Evolutionary conservation across 768 basidiomycete species (phyloP).

Genomic region (Hysterangium stoloniferum): DNA sequence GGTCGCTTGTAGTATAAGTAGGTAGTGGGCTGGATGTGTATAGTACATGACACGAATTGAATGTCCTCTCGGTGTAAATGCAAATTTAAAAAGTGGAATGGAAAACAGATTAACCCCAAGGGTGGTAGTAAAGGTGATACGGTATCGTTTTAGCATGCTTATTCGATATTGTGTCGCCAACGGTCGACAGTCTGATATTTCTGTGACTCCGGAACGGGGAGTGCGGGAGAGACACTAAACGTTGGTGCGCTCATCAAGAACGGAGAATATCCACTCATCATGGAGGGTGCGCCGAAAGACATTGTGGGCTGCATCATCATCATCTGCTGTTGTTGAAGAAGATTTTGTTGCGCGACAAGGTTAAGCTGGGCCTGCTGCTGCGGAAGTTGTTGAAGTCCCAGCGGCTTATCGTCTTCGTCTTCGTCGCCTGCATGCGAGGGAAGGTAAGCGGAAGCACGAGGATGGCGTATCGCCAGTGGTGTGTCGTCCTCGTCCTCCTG

Average conservation of each 20-base stretch:
- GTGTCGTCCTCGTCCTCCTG: conserved; percentile 25
- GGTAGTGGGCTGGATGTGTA: background rate
- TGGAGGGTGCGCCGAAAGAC: conserved; percentile 56
- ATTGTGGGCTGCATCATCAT: conserved; percentile 70
- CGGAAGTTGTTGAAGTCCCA: conserved; percentile 67
- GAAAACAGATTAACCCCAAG: background rate
- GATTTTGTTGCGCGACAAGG: conserved; percentile 36
- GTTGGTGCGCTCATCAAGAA: conserved; percentile 31
- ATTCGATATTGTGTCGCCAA: conserved; percentile 68
- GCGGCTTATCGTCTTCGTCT: conserved; percentile 65
- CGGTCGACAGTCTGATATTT: conserved; percentile 70
- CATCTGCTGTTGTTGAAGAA: conserved; percentile 47
- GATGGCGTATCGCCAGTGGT: conserved; percentile 15
- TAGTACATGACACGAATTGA: background rate
- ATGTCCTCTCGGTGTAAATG: conserved; percentile 8
- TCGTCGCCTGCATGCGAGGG: conserved; percentile 35
- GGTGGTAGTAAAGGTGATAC: background rate
- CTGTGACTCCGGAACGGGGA: conserved; percentile 52
- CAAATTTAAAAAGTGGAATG: background rate
- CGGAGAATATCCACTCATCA: conserved; percentile 62
- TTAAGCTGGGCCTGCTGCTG: conserved; percentile 60
- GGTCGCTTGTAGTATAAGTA: background rate
- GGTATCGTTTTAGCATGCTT: background rate
- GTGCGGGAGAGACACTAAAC: conserved; percentile 44
- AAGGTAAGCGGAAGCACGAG: background rate